Evolutionary conservation across 1,284 basidiomycete genomes (phyloP), one percentile per base, ranked within the genome.

Genomic region (Xerocomus nothofagi): DNA sequence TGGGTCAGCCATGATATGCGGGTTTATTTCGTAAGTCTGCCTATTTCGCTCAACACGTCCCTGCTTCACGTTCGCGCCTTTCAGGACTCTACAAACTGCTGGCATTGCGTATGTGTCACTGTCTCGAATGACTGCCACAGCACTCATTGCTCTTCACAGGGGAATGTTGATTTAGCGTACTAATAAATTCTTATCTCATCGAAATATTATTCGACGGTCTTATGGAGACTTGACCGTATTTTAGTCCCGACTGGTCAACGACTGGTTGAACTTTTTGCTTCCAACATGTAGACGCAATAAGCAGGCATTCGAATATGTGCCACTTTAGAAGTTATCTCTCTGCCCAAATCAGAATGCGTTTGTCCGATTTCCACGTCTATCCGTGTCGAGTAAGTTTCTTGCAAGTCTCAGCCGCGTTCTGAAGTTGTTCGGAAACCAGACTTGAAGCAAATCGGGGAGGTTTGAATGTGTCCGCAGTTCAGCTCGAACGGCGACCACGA

Each of bases 1-100:
- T 12, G 65, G 78, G 14, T 88, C 86, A 34, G 91, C 91, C 9
- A 88, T 92, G 85, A 70, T 91, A 50, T 90, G 84, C 60, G 88
- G 87, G 11, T 90, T 91, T 67, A 73, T 90, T 58, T 85, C 84
- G 58, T 69, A 54, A 58, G 65, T 56, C 10, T 33, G 10, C 33
- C 31, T 31, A 0, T 10, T 23, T 42, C 47, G 23, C 12, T 20
- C 18, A 18, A 40, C 24, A 26, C 33, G 8, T 17, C 36, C 20
- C 23, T 33, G 12, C 24, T 39, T 54, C 39, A 55, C 15, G 15
- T 26, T 23, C 8, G 11, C 27, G 11, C 32, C 17, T 4, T 44
- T 23, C 27, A 74, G 73, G 30, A 88, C 85, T 4, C 70, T 88
- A 50, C 85, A 88, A 62, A 84, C 85, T 43, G 85, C 85, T 34